Evolutionary conservation across 2,329 filamentous ascomycete species (phyloP), one percentile per base, ranked within the genome.

Genomic region (Epichloe baconii): DNA sequence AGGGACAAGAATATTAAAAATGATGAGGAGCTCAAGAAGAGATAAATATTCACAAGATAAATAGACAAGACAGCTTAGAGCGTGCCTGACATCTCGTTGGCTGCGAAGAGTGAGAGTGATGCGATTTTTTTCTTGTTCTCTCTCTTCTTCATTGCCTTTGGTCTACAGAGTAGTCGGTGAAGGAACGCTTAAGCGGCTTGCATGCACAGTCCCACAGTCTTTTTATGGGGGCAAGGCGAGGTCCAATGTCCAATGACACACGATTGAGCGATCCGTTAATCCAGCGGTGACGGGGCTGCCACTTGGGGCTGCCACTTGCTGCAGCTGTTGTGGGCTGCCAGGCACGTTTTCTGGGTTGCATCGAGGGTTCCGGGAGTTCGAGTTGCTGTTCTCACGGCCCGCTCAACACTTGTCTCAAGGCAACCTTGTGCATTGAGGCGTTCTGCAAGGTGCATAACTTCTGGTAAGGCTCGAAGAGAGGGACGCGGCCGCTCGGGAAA

Each of bases 211-310:
- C 36, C 23, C 19, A 46, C 37, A 21, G 14, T 35, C 17, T 14
- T n/a, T 43, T 34, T 44, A 38, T 34, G 42, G 43, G 43, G 47
- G 36, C 35, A 19, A 36, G 53, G 54, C 54, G 55, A 51, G 55
- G 53, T 31, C 10, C 31, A 31, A 31, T 11, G 50, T 43, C 55
- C 57, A 58, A 52, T 54, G 52, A 40, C 52, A 55, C 49, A 49
- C 47, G 41, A 47, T 48, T 38, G 47, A 50, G 50, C 48, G 36
- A 57, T 50, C 23, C 23, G 23, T 7, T 26, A 26, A 26, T 26
- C 48, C 48, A 53, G 56, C 56, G 56, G 56, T 58, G 56, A 58
- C 56, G 49, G 52, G 23, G 23, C 23, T 26, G 23, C 23, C 23
- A 26, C 23, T 26, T 26, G 23, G 23, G 52, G 52, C 34, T 47